Percentiles rank a stretch among this genome's conserved stretches.
Conservation (phyloP, 75 land plant genomes). For the Adiantum capillusveneris region DNA sequence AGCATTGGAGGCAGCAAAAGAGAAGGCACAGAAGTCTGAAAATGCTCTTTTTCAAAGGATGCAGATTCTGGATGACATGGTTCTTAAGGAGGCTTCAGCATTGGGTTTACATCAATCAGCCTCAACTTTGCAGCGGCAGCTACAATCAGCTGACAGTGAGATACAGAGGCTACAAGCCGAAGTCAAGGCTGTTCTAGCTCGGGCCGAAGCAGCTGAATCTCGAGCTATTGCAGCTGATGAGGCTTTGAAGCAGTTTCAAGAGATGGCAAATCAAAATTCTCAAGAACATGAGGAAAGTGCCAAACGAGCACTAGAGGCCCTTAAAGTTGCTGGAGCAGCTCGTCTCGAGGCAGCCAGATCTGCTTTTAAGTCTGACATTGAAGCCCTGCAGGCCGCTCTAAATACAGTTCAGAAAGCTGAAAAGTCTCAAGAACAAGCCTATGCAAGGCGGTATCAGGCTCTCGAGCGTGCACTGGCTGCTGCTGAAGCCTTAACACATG, state of each 20-base stretch:
- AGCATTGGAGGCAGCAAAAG: slow-evolving; percentile 39
- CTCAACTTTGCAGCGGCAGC: slow-evolving; percentile 28
- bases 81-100: slow-evolving; percentile 26
- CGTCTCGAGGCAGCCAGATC: slow-evolving; percentile 30
- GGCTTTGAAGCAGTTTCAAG: slow-evolving; percentile 35
- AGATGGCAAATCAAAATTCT: slow-evolving; percentile 15
- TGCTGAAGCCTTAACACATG: slow-evolving; percentile 36
- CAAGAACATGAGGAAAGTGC: slow-evolving; percentile 28
- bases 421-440: slow-evolving; percentile 43
- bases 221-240: slow-evolving; percentile 41
- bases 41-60: slow-evolving; percentile 24
- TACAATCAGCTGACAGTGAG: slow-evolving; percentile 25
- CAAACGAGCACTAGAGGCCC: slow-evolving; percentile 35
- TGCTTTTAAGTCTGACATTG: slow-evolving; percentile 48
- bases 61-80: slow-evolving; percentile 34
- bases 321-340: slow-evolving; percentile 37
- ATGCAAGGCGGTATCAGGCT: slow-evolving; percentile 39
- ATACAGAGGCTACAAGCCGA: slow-evolving; percentile 33
- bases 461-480: slow-evolving; percentile 49
- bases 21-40: slow-evolving; percentile 33
- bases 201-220: slow-evolving; percentile 32
- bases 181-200: slow-evolving; percentile 20
- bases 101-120: slow-evolving; percentile 30
- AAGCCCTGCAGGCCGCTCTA: slow-evolving; percentile 40
- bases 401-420: slow-evolving; percentile 48